Evolutionary conservation across 163 green algal species (phyloP), one percentile per base, ranked within the genome.

Genomic region (Chloroidium sp.): DNA sequence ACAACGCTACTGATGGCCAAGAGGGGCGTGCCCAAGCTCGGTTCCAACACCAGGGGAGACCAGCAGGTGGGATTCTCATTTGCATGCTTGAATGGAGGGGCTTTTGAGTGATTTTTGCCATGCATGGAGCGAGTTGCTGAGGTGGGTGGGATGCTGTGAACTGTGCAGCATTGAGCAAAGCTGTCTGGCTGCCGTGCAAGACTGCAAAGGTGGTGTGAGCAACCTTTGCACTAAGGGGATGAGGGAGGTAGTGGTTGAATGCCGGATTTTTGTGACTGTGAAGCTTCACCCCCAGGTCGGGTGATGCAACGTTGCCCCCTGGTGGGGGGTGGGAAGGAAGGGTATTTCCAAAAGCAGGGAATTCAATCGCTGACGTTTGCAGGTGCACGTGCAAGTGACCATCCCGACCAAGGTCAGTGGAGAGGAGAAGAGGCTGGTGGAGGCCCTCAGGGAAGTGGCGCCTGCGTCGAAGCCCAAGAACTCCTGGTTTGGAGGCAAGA

Each of bases 1-100:
- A 98, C 95, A 2, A 99, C 95, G 4, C 87, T 99, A 82, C 89
- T 98, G 58, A 99, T 99, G 96, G 87, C 90, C 77, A 98, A 98
- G 91, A 85, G 94, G 0, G 97, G 97, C 0, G 96, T 99, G 68
- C 95, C 94, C 1, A 87, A 90, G 61, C 91, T 99, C 1, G 95
- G 95, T 10, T 85, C 88, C 58, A 89, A 69, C 13, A 76, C 89
- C 59, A 85, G 95, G 58, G 95, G 95, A 4, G 94, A 98, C 88
- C 95, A 98, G 82, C 87, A 92, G 67, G 91, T 93, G 59, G 74
- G 67, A 1, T 2, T 80, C 13, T 67, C 4, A 10, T 60, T 60
- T 58, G 36, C 14, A 36, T 10, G 74, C 74, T 60, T 59, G 74
- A 4, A 12, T 77, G 8, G 36, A 10, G 8, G 74, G 4, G 57